A percentile compares a stretch with the other conserved stretches of the same genome.
These are phyloP conservation scores for Verticillium tricorpus DNA, from an alignment of 2,329 filamentous ascomycete species.

Conservation along the genomic window DNA sequence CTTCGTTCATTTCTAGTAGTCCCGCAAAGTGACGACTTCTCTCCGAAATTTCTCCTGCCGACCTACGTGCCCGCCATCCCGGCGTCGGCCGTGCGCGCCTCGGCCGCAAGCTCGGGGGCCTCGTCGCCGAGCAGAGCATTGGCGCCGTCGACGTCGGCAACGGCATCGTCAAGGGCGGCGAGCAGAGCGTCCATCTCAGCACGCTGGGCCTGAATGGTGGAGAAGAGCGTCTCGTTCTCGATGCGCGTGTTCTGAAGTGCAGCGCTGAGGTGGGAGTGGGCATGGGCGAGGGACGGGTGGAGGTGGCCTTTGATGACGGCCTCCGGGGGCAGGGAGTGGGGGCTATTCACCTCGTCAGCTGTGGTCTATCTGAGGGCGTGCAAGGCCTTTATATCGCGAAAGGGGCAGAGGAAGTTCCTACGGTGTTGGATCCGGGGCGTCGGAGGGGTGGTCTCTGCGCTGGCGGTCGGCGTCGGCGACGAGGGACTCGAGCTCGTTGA, in stretches of 20 bases:
- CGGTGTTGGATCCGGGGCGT: conserved; percentile 34
- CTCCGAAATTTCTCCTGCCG: not conserved
- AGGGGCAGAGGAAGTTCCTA: conserved; percentile 22
- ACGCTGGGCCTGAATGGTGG: conserved; percentile 48
- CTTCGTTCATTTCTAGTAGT: no score
- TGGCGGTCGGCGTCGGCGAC: conserved; percentile 44
- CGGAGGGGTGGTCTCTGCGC: conserved; percentile 23
- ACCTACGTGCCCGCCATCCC: conserved; percentile 27
- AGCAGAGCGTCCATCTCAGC: conserved; percentile 50
- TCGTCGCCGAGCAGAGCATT: conserved; percentile 43
- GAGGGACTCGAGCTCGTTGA: conserved; percentile 56
- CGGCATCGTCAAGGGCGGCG: conserved; percentile 41
- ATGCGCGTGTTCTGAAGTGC: conserved; percentile 51
- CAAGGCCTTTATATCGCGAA: no score
- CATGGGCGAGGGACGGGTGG: conserved; percentile 43
- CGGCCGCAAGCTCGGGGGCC: conserved; percentile 42
- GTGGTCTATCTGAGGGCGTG: not conserved
- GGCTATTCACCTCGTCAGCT: conserved; percentile 25
- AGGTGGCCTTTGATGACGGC: conserved; percentile 52
- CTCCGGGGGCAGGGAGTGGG: conserved; percentile 51
- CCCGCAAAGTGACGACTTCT: not conserved
- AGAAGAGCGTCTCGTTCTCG: conserved; percentile 50
- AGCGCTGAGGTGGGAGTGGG: conserved; percentile 53
- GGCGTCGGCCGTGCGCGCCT: conserved; percentile 41
- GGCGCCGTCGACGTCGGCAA: conserved; percentile 51